These are phyloP conservation scores for Eimeria necatrix DNA, from an alignment of 169 alveolate species.

Conservation along the genomic window DNA sequence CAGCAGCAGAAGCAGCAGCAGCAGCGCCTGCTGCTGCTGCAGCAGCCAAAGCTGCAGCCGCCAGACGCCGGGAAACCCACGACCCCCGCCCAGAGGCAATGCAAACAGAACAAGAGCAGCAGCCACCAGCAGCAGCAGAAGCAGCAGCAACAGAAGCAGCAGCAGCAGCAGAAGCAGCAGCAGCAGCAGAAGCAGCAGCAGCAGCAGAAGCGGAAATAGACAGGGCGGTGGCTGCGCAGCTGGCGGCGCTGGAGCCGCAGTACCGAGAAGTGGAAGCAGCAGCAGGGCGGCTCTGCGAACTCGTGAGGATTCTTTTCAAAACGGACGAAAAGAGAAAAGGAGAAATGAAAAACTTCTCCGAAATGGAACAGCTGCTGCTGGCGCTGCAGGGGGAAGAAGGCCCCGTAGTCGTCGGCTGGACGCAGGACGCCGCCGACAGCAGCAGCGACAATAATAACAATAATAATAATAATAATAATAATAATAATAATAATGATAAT, in stretches of 20 bases:
- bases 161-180: not conserved
- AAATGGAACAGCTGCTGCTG: not conserved
- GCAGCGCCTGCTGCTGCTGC: not conserved
- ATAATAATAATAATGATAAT: too few relatives aligned
- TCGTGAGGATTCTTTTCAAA: not conserved
- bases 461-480: too few relatives aligned
- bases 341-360: not conserved
- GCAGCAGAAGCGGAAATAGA: not conserved
- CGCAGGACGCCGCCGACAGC: not conserved
- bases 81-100: not conserved
- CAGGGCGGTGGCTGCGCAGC: not conserved
- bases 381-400: constrained; percentile 1
- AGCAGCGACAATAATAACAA: too few relatives aligned
- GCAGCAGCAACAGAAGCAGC: not conserved
- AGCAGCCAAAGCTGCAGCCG: not conserved
- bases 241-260: not conserved
- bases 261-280: constrained; percentile 7
- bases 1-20: too few relatives aligned
- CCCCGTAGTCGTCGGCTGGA: not conserved
- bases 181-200: not conserved
- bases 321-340: not conserved
- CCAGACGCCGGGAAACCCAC: not conserved
- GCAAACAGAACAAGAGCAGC: not conserved
- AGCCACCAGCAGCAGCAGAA: not conserved
- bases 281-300: not conserved